phyloP scores from a whole-genome alignment of 768 basidiomycete genomes.

The Phylloporus rhodoxanthus region DNA sequence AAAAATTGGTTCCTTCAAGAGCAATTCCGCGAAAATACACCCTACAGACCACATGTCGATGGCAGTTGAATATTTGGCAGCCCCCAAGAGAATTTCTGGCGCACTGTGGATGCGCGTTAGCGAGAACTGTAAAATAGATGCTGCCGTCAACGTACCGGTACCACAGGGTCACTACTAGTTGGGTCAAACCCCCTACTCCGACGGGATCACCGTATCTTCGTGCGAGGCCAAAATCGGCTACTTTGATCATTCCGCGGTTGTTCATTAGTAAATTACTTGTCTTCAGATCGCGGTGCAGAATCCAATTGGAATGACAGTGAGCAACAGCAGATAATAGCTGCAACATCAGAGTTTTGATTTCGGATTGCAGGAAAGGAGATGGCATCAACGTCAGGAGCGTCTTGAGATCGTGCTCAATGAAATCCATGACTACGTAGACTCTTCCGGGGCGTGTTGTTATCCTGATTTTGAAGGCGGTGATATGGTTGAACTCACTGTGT shows the following conservation, averaged over 20 bases:
- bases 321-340: slow-evolving; percentile 91
- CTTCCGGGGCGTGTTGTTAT: slow-evolving; percentile 37
- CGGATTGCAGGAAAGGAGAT: slow-evolving; percentile 91
- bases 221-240: slow-evolving; percentile 97
- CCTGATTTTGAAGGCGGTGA: slow-evolving; percentile 2
- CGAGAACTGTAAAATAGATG: slow-evolving; percentile 8
- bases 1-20: slow-evolving; percentile 93
- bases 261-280: slow-evolving; percentile 99
- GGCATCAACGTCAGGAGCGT: slow-evolving; percentile 93
- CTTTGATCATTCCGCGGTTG: slow-evolving; percentile 96
- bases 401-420: slow-evolving; percentile 99
- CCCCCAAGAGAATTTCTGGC: slow-evolving; percentile 92
- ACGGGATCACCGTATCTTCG: slow-evolving; percentile 94
- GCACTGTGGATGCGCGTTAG: slow-evolving; percentile 47
- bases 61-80: slow-evolving; percentile 88
- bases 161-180: slow-evolving; percentile 97
- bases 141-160: slow-evolving; percentile 64
- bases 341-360: slow-evolving; percentile 94
- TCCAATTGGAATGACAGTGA: slow-evolving; percentile 96
- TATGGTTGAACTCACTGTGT: slow-evolving; percentile 77
- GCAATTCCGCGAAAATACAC: slow-evolving; percentile 95
- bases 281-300: slow-evolving; percentile 94
- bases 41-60: slow-evolving; percentile 99
- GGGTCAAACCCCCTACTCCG: slow-evolving; percentile 94
- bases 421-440: slow-evolving; percentile 99